Percentiles rank a stretch among this genome's conserved stretches.
phyloP scores from a whole-genome alignment of 2,329 filamentous ascomycete species.

The Sclerotinia sclerotiorum region DNA sequence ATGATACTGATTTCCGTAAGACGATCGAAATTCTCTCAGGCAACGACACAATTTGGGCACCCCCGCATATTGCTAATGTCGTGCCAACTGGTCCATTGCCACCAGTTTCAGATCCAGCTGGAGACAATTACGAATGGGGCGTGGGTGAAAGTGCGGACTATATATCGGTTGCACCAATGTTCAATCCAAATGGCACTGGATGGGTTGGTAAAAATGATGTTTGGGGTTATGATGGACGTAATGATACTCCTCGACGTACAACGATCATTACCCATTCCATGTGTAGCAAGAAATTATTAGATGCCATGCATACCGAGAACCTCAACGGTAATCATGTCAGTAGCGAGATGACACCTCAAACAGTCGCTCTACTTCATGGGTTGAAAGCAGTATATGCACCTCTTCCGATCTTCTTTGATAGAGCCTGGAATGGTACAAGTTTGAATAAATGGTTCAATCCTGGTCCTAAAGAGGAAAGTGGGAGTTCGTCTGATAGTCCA shows the following conservation, averaged over 20 bases:
- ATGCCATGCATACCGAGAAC: constrained; percentile 77
- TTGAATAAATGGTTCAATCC: constrained; percentile 61
- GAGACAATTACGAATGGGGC: constrained; percentile 74
- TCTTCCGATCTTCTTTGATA: constrained; percentile 77
- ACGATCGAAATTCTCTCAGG: constrained; percentile 51
- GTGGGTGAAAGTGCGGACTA: constrained; percentile 74
- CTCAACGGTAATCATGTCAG: constrained; percentile 72
- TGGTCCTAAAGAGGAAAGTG: constrained; percentile 54
- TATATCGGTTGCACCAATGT: constrained; percentile 67
- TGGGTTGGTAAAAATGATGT: constrained; percentile 68
- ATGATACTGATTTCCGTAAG: constrained; percentile 64
- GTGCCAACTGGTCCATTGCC: constrained; percentile 63
- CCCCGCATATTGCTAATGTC: constrained; percentile 58
- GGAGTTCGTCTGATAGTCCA: constrained; percentile 51
- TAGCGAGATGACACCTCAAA: constrained; percentile 77
- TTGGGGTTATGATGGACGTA: constrained; percentile 50
- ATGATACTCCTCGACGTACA: constrained; percentile 53
- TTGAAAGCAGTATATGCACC: constrained; percentile 77
- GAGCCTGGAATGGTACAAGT: constrained; percentile 61
- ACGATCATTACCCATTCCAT: constrained; percentile 79
- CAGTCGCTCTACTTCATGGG: constrained; percentile 72
- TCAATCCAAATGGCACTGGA: constrained; percentile 69
- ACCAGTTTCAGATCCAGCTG: constrained; percentile 54
- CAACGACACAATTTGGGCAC: constrained; percentile 57
- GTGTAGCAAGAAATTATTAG: constrained; percentile 67